A percentile compares a stretch with the other conserved stretches of the same genome.
Evolutionary conservation across 768 basidiomycete species (phyloP).

Genomic region (Lentinula sp.): DNA sequence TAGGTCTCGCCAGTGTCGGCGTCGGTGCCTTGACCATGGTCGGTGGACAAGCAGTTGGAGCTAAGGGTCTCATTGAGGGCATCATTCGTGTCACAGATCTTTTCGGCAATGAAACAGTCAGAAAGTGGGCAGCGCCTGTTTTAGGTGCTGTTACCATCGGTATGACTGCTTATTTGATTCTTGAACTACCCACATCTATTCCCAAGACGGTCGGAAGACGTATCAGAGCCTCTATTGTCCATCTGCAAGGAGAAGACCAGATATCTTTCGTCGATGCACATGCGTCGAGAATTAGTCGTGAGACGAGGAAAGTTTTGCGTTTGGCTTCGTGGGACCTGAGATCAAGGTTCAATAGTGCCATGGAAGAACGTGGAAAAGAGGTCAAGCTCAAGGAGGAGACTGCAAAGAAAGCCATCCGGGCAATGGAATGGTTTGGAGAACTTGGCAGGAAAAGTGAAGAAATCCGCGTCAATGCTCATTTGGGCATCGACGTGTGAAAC

Average conservation of each 20-base stretch:
- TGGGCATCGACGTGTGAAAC: background rate
- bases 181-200: slow-evolving; percentile 84
- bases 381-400: slow-evolving; percentile 72
- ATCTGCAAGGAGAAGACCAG: slow-evolving; percentile 39
- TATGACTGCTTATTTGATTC: slow-evolving; percentile 70
- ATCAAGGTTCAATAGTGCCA: slow-evolving; percentile 72
- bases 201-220: slow-evolving; percentile 87
- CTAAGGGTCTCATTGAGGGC: slow-evolving; percentile 73
- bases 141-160: slow-evolving; percentile 74
- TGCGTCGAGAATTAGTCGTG: slow-evolving; percentile 63
- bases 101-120: slow-evolving; percentile 70
- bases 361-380: slow-evolving; percentile 76
- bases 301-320: slow-evolving; percentile 91
- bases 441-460: slow-evolving; percentile 41
- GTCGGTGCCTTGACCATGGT: slow-evolving; percentile 88
- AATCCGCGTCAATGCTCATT: slow-evolving; percentile 17
- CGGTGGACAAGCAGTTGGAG: slow-evolving; percentile 75
- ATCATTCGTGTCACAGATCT: slow-evolving; percentile 71
- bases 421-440: slow-evolving; percentile 65
- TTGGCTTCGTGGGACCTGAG: slow-evolving; percentile 86
- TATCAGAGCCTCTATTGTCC: slow-evolving; percentile 59
- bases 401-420: slow-evolving; percentile 62
- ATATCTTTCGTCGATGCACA: slow-evolving; percentile 64
- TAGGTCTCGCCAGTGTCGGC: slow-evolving; percentile 70
- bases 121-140: slow-evolving; percentile 85